Evolutionary conservation across 495 filamentous ascomycete species (phyloP), one percentile per base, ranked within the genome.

Genomic region (Hypoxylon cercidicola): DNA sequence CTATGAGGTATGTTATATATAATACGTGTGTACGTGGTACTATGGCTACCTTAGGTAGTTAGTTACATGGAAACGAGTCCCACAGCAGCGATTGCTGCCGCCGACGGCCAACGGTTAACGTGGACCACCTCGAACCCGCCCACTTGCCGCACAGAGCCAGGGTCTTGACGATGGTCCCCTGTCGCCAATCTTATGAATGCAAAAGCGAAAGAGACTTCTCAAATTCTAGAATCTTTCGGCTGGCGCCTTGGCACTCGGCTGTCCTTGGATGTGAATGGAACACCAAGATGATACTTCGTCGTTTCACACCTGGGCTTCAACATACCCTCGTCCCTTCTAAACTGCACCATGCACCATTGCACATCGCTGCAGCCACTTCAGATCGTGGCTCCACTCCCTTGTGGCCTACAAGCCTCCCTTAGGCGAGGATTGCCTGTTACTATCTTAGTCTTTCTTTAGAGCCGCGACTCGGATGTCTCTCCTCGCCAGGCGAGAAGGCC

Each of bases 341-440:
- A 62, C 32, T n/a, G n/a, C n/a, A n/a, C n/a, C n/a, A n/a, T n/a
- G n/a, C n/a, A n/a, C n/a, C n/a, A n/a, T n/a, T n/a, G 46, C 47
- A 62, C 53, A 62, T 50, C 34, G 45, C 48, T 59, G 64, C 59
- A 55, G 59, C 59, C 59, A 55, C 35, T 55, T 44, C 19, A 63
- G 48, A 51, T 51, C 44, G 35, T 60, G 53, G 64, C 47, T 68
- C 64, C 64, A 68, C 64, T 50, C 41, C 23, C 49, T n/a, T 54
- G 60, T 68, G 34, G 62, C 60, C 51, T 64, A 46, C 46, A 60
- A 55, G 66, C 66, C 55, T 69, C 56, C 11, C 47, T 69, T 69
- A 69, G 66, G 66, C 66, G 66, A 69, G 66, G 60, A 64, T 69
- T 60, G 47, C 61, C 66, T 64, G 41, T 64, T 64, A 25, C 47